Conservation (phyloP, 2,329 filamentous ascomycete genomes). For the Colletotrichum acutatum region DNA sequence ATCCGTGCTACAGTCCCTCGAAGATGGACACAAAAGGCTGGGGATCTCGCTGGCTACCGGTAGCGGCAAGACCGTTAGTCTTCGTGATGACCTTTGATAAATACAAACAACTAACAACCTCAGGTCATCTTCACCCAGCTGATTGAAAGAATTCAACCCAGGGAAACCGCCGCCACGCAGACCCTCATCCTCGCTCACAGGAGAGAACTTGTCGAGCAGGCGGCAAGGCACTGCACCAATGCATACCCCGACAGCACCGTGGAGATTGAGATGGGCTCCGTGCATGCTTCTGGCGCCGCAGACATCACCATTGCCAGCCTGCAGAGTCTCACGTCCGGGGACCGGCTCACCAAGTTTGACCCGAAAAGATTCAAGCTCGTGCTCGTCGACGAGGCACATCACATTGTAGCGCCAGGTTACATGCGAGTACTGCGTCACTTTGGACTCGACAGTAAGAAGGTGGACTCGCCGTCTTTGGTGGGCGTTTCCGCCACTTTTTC, state of each 20-base stretch:
- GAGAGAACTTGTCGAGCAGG: conserved; percentile 93
- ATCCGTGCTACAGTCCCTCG: conserved; percentile 77
- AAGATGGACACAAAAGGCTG: conserved; percentile 79
- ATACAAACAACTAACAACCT: background rate
- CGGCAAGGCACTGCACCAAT: conserved; percentile 82
- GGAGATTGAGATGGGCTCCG: conserved; percentile 90
- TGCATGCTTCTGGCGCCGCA: conserved; percentile 80
- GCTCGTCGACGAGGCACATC: conserved; percentile 95
- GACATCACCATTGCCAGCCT: conserved; percentile 96
- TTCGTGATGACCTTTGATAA: conserved; percentile 20
- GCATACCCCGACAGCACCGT: conserved; percentile 85
- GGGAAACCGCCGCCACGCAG: conserved; percentile 69
- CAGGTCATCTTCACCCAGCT: conserved; percentile 96
- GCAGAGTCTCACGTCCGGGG: conserved; percentile 81
- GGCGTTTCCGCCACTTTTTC: conserved; percentile 88
- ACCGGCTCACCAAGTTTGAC: conserved; percentile 85
- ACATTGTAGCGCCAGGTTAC: conserved; percentile 89
- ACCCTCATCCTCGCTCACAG: conserved; percentile 94
- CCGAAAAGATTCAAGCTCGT: conserved; percentile 85
- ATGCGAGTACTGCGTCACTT: conserved; percentile 83
- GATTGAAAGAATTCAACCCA: conserved; percentile 78
- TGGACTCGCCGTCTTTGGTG: conserved; percentile 72
- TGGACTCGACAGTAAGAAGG: conserved; percentile 61
- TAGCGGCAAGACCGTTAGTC: conserved; percentile 81
- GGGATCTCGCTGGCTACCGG: conserved; percentile 90